Base-by-base conservation (phyloP, 2,329 filamentous ascomycete genomes). In the Talaromyces atroroseus region DNA sequence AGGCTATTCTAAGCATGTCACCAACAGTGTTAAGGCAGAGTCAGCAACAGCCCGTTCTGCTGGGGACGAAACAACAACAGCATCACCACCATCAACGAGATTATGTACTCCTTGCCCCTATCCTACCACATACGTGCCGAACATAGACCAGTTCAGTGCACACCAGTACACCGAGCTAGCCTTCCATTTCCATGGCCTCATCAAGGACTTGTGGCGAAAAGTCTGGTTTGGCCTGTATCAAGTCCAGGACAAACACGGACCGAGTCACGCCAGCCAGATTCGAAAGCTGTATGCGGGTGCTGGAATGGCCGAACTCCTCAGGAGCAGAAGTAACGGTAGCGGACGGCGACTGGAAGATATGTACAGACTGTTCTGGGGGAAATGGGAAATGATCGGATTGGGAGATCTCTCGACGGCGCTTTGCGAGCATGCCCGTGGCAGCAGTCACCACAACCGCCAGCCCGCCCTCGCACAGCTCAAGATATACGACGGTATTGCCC, bases 211-310 rank as follows among this genome's bases (percentile, higher is more conserved):
- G n/a, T 66, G 62, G 63, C 60, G 54, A 21, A 59, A 49, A 11
- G 54, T 63, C 26, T 65, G 63, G 62, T 54, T 64, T 20, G 63
- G 62, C 2, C 57, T 66, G 10, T 64, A 65, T 38, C 60, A 65
- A 45, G 53, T 63, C n/a, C 44, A 63, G 26, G 52, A 62, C 21
- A 47, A 46, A 21, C 23, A 60, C 5, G 54, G 50, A 23, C 54
- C 50, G 14, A 60, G 45, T 12, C 61, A 65, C n/a, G 46, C 56
- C 20, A 58, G 60, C 24, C 53, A 59, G 24, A 53, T 66, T 1
- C 54, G 61, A 8, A 49, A 55, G 11, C 61, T 66, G 20, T 65
- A 59, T 24, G 53, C 53, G 2, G 59, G 64, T 2, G 58, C 64
- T 0, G 63, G 63, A 2, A 49, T 66, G 52, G 54, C 51, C 32